A percentile compares a stretch with the other conserved stretches of the same genome.
These are phyloP conservation scores for Sclerotinia minor DNA, from an alignment of 2,329 filamentous ascomycete species.

Conservation along the genomic window DNA sequence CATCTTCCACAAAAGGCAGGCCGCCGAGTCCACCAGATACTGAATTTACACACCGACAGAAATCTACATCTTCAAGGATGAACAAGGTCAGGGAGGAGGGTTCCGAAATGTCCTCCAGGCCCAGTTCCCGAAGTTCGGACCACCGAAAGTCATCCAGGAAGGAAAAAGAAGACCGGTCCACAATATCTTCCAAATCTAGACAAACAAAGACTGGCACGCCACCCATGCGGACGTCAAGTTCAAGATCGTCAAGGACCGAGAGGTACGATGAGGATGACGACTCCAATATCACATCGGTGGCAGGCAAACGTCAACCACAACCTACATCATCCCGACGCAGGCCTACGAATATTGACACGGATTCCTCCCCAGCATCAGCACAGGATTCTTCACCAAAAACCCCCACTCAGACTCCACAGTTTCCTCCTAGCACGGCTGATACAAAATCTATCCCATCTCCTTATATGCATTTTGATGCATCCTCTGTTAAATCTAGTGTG, in stretches of 20 bases:
- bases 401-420: constrained; percentile 56
- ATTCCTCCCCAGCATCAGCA: constrained; percentile 50
- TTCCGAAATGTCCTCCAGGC: constrained; percentile 41
- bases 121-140: constrained; percentile 46
- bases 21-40: constrained; percentile 66
- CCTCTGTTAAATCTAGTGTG: constrained; percentile 35
- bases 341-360: constrained; percentile 35
- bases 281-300: constrained; percentile 45
- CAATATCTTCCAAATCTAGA: constrained; percentile 55
- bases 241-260: constrained; percentile 29
- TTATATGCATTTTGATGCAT: constrained; percentile 44
- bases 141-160: constrained; percentile 41
- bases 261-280: constrained; percentile 43
- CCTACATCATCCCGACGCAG: constrained; percentile 46
- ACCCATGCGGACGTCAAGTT: constrained; percentile 47
- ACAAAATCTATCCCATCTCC: constrained; percentile 40
- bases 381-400: constrained; percentile 61
- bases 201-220: constrained; percentile 57
- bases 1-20: constrained; percentile 48
- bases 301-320: constrained; percentile 44
- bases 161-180: constrained; percentile 50
- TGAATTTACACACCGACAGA: constrained; percentile 52
- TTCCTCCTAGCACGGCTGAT: constrained; percentile 39
- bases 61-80: constrained; percentile 42
- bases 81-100: constrained; percentile 45